Evolutionary conservation across 2,329 filamentous ascomycete species (phyloP).

Genomic region (Thermoascus crustaceus): DNA sequence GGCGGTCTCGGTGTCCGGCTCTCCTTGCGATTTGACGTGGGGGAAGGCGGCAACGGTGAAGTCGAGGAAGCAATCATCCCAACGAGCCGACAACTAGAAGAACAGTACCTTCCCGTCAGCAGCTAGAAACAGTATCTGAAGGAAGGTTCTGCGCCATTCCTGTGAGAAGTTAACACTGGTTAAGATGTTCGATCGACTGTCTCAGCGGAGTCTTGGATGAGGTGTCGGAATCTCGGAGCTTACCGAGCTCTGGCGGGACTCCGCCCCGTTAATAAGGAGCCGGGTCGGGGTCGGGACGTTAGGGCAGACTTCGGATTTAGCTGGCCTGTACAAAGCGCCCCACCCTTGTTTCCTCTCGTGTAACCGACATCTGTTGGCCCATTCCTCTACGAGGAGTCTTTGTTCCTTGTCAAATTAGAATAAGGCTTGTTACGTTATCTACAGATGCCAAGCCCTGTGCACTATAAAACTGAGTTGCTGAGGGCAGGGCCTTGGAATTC

Average conservation of each 20-base stretch:
- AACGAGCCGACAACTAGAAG: background rate
- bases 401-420: too few species aligned
- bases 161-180: background rate
- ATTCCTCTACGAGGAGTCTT: too few species aligned
- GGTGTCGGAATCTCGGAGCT: constrained; percentile 1
- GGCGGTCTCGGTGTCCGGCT: background rate
- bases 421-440: too few species aligned
- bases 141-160: background rate
- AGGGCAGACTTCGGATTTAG: too few species aligned
- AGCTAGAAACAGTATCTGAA: background rate
- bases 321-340: too few species aligned
- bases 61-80: background rate
- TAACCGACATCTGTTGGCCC: too few species aligned
- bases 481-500: too few species aligned
- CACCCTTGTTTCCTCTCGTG: too few species aligned
- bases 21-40: background rate
- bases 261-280: background rate
- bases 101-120: background rate
- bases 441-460: too few species aligned
- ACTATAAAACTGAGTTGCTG: too few species aligned
- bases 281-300: too few species aligned
- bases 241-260: background rate
- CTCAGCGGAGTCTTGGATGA: background rate
- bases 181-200: too few species aligned
- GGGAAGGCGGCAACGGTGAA: background rate